phyloP scores from a whole-genome alignment of 1,284 basidiomycete genomes.

The Naganishia cerealis region DNA sequence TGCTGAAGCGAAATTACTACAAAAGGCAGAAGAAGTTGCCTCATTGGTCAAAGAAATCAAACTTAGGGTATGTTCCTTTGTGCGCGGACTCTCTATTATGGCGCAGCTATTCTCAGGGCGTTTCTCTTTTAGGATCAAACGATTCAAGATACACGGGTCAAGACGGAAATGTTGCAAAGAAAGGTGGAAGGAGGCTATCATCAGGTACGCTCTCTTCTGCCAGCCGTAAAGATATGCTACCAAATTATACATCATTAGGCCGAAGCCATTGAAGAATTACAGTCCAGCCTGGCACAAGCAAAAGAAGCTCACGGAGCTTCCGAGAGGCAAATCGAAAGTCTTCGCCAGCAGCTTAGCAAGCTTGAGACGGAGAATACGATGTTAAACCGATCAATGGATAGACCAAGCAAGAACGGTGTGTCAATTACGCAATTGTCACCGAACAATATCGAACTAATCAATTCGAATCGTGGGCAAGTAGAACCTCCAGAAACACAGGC shows the following conservation, averaged over 20 bases:
- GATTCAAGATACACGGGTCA: constrained; percentile 83
- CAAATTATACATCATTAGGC: constrained; percentile 52
- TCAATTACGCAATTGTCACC: not conserved
- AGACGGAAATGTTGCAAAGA: constrained; percentile 90
- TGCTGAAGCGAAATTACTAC: constrained; percentile 79
- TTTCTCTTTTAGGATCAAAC: constrained; percentile 69
- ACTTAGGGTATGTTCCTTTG: constrained; percentile 53
- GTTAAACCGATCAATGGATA: constrained; percentile 67
- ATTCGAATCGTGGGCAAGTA: not conserved
- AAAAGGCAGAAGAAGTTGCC: constrained; percentile 84
- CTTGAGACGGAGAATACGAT: constrained; percentile 83
- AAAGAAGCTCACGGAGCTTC: constrained; percentile 83
- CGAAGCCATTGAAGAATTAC: constrained; percentile 77
- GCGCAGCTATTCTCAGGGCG: constrained; percentile 8
- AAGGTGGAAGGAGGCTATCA: constrained; percentile 86
- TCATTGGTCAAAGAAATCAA: constrained; percentile 79
- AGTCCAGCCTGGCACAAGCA: constrained; percentile 73
- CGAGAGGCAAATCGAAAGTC: constrained; percentile 86
- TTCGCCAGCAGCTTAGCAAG: constrained; percentile 82
- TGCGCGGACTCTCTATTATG: not conserved
- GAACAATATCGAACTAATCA: not conserved
- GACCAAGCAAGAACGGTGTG: constrained; percentile 67
- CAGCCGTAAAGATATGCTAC: not conserved
- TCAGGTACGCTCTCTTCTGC: constrained; percentile 55
- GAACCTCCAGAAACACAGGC: not conserved